Percentiles rank a stretch among this genome's conserved stretches.
Conservation (phyloP, 768 basidiomycete genomes). For the Phallus indusiatus region DNA sequence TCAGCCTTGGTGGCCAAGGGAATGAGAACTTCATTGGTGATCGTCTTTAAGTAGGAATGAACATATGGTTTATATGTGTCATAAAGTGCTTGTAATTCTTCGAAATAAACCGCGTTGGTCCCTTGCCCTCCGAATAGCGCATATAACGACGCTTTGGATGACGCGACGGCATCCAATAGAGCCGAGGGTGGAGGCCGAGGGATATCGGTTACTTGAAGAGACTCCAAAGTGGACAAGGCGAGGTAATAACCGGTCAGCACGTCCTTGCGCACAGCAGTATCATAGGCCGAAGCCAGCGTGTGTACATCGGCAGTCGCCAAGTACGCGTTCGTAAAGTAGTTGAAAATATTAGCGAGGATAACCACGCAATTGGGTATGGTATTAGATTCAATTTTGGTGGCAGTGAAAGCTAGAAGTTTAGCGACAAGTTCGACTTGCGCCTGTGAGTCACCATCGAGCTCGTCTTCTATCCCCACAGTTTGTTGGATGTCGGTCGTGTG, state of each 20-base stretch:
- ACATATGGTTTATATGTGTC: constrained; percentile 89
- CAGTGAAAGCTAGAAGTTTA: constrained; percentile 72
- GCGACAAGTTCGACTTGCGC: constrained; percentile 71
- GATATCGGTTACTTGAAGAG: constrained; percentile 39
- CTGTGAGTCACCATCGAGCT: constrained; percentile 32
- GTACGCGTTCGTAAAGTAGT: constrained; percentile 69
- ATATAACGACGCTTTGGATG: constrained; percentile 68
- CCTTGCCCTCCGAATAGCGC: constrained; percentile 98
- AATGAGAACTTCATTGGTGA: constrained; percentile 58
- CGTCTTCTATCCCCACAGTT: constrained; percentile 50
- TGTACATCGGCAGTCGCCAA: constrained; percentile 72
- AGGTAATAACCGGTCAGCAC: constrained; percentile 74
- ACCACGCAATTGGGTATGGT: constrained; percentile 42
- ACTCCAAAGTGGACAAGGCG: constrained; percentile 62
- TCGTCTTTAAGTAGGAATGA: constrained; percentile 50
- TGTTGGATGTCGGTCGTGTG: constrained; percentile 46
- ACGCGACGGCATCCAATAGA: constrained; percentile 51
- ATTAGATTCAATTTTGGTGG: constrained; percentile 50
- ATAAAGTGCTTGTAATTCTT: constrained; percentile 86
- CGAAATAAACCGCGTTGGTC: constrained; percentile 96
- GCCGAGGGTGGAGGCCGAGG: constrained; percentile 56
- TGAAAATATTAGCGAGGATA: constrained; percentile 65
- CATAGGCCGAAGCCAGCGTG: constrained; percentile 65
- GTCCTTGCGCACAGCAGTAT: constrained; percentile 63
- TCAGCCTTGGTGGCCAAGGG: constrained; percentile 58